Evolutionary conservation across 2,329 filamentous ascomycete genomes (phyloP).

Genomic region (Talaromyces sp.): DNA sequence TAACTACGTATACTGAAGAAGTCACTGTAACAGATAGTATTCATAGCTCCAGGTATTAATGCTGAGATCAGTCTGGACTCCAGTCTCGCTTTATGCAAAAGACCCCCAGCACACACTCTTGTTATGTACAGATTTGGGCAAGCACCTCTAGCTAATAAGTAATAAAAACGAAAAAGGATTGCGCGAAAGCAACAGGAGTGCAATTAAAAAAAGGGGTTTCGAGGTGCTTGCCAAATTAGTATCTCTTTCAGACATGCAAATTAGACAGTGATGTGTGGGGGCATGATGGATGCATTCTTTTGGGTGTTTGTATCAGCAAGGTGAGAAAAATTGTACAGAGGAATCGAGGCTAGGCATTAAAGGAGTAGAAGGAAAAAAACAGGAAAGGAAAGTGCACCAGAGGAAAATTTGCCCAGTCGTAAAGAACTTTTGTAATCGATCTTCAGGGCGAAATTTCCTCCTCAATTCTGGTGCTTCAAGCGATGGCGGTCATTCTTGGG

Average conservation of each 20-base stretch:
- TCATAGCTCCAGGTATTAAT: background rate
- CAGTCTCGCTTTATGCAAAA: conserved; percentile 1
- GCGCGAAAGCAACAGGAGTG: background rate
- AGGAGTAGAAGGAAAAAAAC: background rate
- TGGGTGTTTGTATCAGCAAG: conserved; percentile 2
- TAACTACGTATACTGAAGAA: background rate
- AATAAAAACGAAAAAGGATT: background rate
- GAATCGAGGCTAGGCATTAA: conserved; percentile 6
- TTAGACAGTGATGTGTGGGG: background rate
- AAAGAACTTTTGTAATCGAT: too few relatives aligned
- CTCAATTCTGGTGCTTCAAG: background rate
- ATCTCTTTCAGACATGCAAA: background rate
- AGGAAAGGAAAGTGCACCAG: conserved; percentile 2
- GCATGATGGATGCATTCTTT: background rate
- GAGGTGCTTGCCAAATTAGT: background rate
- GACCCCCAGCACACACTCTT: background rate
- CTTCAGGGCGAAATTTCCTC: background rate
- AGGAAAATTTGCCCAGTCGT: background rate
- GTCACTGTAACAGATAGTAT: background rate
- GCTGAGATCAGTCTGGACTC: background rate
- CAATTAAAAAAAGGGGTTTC: background rate
- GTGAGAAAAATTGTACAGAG: conserved; percentile 7
- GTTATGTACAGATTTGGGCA: background rate
- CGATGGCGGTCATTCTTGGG: conserved; percentile 1
- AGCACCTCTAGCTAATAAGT: background rate